phyloP scores from a whole-genome alignment of 345 rosid genomes.

The Combretum micranthum region DNA sequence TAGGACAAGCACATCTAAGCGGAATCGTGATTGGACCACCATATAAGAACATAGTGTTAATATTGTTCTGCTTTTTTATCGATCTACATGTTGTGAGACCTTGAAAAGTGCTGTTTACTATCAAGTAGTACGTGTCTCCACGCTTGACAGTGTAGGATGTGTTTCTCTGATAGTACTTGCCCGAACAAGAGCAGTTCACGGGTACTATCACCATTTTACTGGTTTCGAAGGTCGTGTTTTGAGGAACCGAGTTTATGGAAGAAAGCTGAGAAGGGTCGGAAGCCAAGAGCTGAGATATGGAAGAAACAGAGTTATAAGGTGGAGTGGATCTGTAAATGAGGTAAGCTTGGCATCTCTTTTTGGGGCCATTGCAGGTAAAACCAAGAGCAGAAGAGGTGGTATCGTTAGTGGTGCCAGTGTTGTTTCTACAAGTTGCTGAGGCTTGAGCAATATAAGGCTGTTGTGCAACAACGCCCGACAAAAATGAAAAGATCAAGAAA shows the following conservation, averaged over 20 bases:
- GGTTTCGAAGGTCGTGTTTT: constrained; percentile 8
- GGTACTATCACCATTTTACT: constrained; percentile 34
- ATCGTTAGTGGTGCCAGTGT: neutral
- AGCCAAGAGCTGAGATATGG: constrained; percentile 28
- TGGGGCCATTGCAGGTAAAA: constrained; percentile 16
- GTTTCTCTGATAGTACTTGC: constrained; percentile 34
- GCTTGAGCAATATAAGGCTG: too few relatives aligned
- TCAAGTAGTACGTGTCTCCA: constrained; percentile 13
- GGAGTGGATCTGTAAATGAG: constrained; percentile 24
- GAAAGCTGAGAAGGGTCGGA: constrained; percentile 29
- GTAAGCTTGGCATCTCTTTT: constrained; percentile 18
- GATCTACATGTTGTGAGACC: constrained; percentile 31
- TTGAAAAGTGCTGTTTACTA: constrained; percentile 23
- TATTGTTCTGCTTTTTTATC: constrained; percentile 20
- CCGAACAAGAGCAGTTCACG: constrained; percentile 29
- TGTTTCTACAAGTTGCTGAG: too few relatives aligned
- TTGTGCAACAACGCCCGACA: too few relatives aligned
- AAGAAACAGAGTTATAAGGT: constrained; percentile 23
- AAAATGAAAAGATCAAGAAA: too few relatives aligned
- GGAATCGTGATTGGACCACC: constrained; percentile 17
- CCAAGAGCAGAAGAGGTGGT: constrained; percentile 8
- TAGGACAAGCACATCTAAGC: constrained; percentile 62
- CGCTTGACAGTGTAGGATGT: constrained; percentile 21
- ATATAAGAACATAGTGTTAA: constrained; percentile 8
- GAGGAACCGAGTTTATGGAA: constrained; percentile 21